Percentiles rank a stretch among this genome's conserved stretches.
Conservation (phyloP, 2,329 filamentous ascomycete genomes). For the Pestalotiopsis sp. region DNA sequence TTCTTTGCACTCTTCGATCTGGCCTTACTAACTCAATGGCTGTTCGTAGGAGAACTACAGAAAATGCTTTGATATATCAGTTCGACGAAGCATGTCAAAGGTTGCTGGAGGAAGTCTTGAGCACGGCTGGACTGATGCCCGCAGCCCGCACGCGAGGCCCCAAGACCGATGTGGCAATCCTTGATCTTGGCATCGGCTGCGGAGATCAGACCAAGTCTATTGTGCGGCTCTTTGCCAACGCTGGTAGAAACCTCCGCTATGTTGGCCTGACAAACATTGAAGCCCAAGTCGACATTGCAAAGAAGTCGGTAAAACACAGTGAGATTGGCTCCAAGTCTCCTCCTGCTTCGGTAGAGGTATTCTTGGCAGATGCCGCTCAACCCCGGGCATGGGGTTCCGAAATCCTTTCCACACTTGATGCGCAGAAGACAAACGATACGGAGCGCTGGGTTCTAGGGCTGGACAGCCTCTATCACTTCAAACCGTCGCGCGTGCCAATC, state of each 20-base stretch:
- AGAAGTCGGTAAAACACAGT: conserved; percentile 30
- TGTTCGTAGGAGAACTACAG: not conserved
- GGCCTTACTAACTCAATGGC: not conserved
- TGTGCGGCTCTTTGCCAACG: conserved; percentile 25
- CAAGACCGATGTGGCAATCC: conserved; percentile 28
- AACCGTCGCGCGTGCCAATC: conserved; percentile 50
- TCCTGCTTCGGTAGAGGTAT: conserved; percentile 36
- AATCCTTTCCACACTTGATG: not conserved
- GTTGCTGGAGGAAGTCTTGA: conserved; percentile 50
- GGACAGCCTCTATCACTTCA: conserved; percentile 61
- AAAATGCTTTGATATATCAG: conserved; percentile 16
- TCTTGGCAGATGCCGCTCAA: conserved; percentile 51
- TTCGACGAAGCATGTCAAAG: conserved; percentile 51
- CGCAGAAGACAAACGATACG: not conserved
- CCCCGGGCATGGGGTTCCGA: conserved; percentile 30
- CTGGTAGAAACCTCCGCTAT: conserved; percentile 41
- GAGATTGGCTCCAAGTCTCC: not conserved
- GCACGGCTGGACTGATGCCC: conserved; percentile 41
- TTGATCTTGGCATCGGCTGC: conserved; percentile 63
- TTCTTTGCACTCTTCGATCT: not conserved
- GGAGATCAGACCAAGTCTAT: conserved; percentile 59
- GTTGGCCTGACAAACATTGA: conserved; percentile 51
- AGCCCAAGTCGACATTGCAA: not conserved
- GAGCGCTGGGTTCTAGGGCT: conserved; percentile 57
- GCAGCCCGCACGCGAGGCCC: not conserved